Evolutionary conservation across 352 stramenopile species (phyloP), one percentile per base, ranked within the genome.

Genomic region (Globisporangium camurandrum): DNA sequence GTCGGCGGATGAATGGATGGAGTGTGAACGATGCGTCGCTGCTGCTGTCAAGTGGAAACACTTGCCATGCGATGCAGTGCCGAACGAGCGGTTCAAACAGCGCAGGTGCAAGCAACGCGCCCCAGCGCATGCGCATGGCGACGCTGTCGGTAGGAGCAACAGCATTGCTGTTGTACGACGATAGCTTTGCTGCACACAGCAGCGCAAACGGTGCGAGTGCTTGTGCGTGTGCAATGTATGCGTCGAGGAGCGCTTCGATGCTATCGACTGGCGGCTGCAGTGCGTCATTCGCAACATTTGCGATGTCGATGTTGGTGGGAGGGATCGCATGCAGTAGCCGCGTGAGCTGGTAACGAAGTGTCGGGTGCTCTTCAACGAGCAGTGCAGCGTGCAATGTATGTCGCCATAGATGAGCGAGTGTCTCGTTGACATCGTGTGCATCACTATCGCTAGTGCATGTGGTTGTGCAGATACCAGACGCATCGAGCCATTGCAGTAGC

Each of bases 181-280:
- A 14, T 20, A 81, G 37, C 28, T 81, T 84, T 16, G 61, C 57
- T 28, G 70, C 70, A 41, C 73, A 80, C 7, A 85, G 50, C 10
- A 69, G 20, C 26, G 59, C 59, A 24, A 55, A 71, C 39, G 41
- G 59, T 19, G 59, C 53, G 31, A 84, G 57, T 16, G 65, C 51
- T 11, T 66, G 37, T 1, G 59, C 57, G 40, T 78, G 45, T 1
- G 61, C 23, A 54, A 68, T 82, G 31, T 47, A 80, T 34, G 82
- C 76, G 23, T 69, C 59, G 45, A 76, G 42, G 23, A 85, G 44
- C n/a, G 53, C 57, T 34, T 71, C 49, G 0, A 67, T 42, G 4
- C 45, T 70, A 8, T 49, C 44, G 19, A 40, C 43, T 16, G 34
- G 48, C 17, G 44, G 14, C 28, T 26, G 33, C 39, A 17, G 47